These are phyloP conservation scores for Poa annua DNA, from an alignment of 176 grass and related monocot genomes.

Conservation along the genomic window DNA sequence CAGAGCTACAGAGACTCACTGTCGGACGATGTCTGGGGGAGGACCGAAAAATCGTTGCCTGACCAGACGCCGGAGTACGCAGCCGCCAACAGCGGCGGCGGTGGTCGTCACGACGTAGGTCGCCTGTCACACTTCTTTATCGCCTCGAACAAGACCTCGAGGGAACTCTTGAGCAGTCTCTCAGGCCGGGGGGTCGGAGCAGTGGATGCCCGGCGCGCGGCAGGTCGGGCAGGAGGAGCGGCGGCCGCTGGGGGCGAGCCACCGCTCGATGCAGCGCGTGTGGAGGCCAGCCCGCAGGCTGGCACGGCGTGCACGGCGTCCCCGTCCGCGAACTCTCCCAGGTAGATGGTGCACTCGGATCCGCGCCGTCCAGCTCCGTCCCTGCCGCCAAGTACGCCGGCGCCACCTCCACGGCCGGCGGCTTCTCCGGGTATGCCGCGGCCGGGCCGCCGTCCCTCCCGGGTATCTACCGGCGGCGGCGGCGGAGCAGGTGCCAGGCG, in stretches of 20 bases:
- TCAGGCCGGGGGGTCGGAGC: too few relatives aligned
- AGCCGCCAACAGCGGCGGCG: too few relatives aligned
- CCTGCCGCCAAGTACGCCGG: conserved; percentile 50
- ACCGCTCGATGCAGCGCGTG: conserved; percentile 57
- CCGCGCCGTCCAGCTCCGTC: conserved; percentile 49
- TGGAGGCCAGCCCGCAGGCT: conserved; percentile 52
- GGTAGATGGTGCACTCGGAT: conserved; percentile 67
- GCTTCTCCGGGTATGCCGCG: conserved; percentile 51
- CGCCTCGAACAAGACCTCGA: too few relatives aligned
- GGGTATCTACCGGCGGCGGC: too few relatives aligned
- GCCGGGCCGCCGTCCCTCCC: background rate
- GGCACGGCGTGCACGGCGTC: conserved; percentile 62
- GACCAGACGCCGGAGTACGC: too few relatives aligned
- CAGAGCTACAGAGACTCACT: too few relatives aligned
- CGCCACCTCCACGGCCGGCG: background rate
- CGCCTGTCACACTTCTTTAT: too few relatives aligned
- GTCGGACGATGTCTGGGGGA: too few relatives aligned
- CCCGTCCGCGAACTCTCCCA: conserved; percentile 63
- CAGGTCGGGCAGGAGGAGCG: conserved; percentile 43
- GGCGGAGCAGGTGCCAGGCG: too few relatives aligned
- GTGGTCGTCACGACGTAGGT: too few relatives aligned
- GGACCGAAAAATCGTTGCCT: too few relatives aligned
- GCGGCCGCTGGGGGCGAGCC: conserved; percentile 21
- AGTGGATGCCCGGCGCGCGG: conserved; percentile 23
- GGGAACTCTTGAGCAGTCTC: too few relatives aligned